Evolutionary conservation across 495 filamentous ascomycete genomes (phyloP).

Genomic region (Daldinia decipiens): DNA sequence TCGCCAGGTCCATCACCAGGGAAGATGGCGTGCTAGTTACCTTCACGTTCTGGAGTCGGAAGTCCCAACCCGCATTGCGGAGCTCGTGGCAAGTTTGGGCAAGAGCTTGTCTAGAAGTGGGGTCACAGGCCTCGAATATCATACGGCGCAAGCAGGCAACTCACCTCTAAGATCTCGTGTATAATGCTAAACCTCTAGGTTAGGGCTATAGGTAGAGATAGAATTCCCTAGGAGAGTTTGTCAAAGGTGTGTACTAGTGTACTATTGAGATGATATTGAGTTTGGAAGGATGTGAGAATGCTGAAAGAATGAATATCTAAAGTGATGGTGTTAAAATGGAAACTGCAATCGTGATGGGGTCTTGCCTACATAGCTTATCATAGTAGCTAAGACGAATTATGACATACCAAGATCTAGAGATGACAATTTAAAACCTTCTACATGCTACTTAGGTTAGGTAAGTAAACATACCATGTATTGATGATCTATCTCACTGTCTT

Average conservation of each 20-base stretch:
- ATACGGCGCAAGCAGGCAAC: background rate
- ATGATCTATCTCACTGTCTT: too few species aligned
- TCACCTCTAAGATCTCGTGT: background rate
- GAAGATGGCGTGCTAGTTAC: background rate
- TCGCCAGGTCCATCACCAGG: background rate
- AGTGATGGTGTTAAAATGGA: background rate
- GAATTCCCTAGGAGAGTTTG: background rate
- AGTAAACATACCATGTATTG: too few species aligned
- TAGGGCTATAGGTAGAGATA: background rate
- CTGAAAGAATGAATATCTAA: background rate
- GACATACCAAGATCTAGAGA: too few species aligned
- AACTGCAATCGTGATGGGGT: too few species aligned
- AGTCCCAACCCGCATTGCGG: background rate
- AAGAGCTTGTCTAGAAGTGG: background rate
- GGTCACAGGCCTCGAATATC: background rate
- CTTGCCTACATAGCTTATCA: too few species aligned
- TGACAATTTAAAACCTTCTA: too few species aligned
- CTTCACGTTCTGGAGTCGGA: background rate
- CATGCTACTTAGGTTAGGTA: too few species aligned
- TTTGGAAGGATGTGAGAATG: background rate
- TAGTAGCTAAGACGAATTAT: too few species aligned
- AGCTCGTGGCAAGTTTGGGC: background rate
- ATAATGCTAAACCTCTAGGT: background rate
- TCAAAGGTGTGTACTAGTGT: background rate
- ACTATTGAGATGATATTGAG: background rate